Base-by-base conservation (phyloP, 1,139 yeast species). In the Debaryomyces singareniensis region DNA sequence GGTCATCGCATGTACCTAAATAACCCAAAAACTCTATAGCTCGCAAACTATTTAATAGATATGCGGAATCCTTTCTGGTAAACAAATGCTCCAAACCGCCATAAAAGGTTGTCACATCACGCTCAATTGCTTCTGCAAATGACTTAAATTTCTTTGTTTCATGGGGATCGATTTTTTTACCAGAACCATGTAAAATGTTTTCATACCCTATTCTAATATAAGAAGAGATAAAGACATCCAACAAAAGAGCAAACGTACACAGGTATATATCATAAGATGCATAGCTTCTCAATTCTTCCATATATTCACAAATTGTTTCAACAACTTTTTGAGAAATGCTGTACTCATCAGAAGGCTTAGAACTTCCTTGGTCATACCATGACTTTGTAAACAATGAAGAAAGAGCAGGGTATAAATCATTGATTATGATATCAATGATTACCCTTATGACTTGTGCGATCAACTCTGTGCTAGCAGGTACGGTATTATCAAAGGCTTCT, bases 381-480 rank as follows among this genome's bases (percentile, higher is more conserved):
- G 47, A 41, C 34, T 63, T 62, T 16, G 66, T 58, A 40, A 67
- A 67, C 1, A 65, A 55, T 14, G 42, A 42, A 5, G 71, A 62
- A 27, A 67, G 49, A 3, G 68, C 69, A 5, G 72, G 71, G 31
- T 59, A 61, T 35, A 67, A 55, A 42, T 87, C 96, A 43, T 79
- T 82, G 45, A 80, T 73, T 29, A 86, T 78, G 18, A 87, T 75
- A 20, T 71, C 74, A 26, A 78, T 71, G 27, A 85, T 60, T 5
- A 78, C 76, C 33, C 73, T 63, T 33, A 83, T 71, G 35, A 87
- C 74, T 40, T 71, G 71, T 29, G 82, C 84, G 30, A 87, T 85
- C 26, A 85, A 70, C 30, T 78, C 80, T 3, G 86, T 83, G 49
- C 80, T 82, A 5, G 93, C 94, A 35, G 78, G 80, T 35, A 79